These are phyloP conservation scores for Malus sylvestris DNA, from an alignment of 306 rosid species.

Conservation along the genomic window DNA sequence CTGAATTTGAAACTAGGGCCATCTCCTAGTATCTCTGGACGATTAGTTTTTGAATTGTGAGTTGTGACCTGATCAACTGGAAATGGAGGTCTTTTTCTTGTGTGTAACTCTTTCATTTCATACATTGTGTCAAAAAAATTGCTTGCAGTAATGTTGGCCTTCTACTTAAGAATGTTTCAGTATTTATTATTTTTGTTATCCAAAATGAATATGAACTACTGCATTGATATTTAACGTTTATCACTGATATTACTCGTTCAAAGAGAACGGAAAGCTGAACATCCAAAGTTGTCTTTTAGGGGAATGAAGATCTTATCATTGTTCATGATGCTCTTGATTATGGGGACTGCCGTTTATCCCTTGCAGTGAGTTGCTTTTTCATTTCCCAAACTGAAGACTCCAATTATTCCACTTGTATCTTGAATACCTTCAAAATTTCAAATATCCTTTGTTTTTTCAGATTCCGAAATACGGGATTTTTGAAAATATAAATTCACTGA, in stretches of 20 bases:
- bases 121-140: not conserved
- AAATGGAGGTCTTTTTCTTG: not conserved
- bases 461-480: conserved; percentile 88
- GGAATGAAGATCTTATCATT: conserved; percentile 62
- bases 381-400: not conserved
- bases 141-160: not conserved
- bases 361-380: conserved; percentile 60
- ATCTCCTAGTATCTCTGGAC: not conserved
- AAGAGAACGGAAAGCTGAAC: not conserved
- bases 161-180: not conserved
- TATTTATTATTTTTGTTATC: not conserved
- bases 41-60: not conserved
- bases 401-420: not conserved
- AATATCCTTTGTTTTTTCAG: conserved; percentile 32
- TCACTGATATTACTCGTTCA: not conserved
- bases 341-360: conserved; percentile 75
- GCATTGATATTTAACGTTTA: not conserved
- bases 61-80: not conserved
- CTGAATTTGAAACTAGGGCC: not conserved
- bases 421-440: not conserved
- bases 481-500: conserved; percentile 70
- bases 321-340: conserved; percentile 85
- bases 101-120: not conserved
- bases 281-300: conserved; percentile 32
- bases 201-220: not conserved